These are phyloP conservation scores for Balamuthia mandrillaris DNA, from an alignment of 208 protist species.

Conservation along the genomic window DNA sequence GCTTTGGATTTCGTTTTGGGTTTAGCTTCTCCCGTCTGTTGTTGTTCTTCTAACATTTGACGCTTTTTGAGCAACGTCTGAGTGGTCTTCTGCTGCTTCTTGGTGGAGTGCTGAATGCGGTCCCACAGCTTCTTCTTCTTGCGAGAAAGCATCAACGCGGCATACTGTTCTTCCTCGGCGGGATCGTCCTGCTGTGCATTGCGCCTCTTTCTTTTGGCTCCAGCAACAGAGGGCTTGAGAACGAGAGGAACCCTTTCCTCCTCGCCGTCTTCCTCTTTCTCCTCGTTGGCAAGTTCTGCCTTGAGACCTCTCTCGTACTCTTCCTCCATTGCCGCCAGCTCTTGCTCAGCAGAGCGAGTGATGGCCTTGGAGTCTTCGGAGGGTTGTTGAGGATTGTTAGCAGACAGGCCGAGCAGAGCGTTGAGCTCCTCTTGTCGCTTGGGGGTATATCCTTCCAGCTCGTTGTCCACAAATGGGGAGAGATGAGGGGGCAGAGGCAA, in stretches of 20 bases:
- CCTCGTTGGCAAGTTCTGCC: slow-evolving; percentile 32
- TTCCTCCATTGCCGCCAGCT: background rate
- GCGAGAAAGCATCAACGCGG: slow-evolving; percentile 68
- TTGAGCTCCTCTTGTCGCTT: background rate
- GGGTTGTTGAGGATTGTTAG: background rate
- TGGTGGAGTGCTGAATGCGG: slow-evolving; percentile 48
- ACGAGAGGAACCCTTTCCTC: slow-evolving; percentile 37
- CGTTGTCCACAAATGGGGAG: slow-evolving; percentile 71
- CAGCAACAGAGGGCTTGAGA: no score
- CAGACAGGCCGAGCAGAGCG: background rate
- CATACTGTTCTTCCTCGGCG: slow-evolving; percentile 33
- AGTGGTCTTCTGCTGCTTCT: background rate
- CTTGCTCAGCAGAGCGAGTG: background rate
- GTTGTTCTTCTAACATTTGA: background rate
- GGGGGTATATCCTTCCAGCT: background rate
- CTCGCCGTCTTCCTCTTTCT: slow-evolving; percentile 40
- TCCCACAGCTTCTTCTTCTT: slow-evolving; percentile 67
- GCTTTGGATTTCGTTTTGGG: no score
- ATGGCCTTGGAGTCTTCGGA: background rate
- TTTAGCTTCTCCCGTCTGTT: background rate
- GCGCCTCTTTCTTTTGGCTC: background rate
- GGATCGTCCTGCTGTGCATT: background rate
- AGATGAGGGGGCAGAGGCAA: slow-evolving; percentile 66
- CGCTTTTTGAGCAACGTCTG: background rate
- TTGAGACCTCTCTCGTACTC: background rate